Percentiles rank a stretch among this genome's conserved stretches.
Conservation (phyloP, 2,329 filamentous ascomycete species). For the Xylariaceae sp. region DNA sequence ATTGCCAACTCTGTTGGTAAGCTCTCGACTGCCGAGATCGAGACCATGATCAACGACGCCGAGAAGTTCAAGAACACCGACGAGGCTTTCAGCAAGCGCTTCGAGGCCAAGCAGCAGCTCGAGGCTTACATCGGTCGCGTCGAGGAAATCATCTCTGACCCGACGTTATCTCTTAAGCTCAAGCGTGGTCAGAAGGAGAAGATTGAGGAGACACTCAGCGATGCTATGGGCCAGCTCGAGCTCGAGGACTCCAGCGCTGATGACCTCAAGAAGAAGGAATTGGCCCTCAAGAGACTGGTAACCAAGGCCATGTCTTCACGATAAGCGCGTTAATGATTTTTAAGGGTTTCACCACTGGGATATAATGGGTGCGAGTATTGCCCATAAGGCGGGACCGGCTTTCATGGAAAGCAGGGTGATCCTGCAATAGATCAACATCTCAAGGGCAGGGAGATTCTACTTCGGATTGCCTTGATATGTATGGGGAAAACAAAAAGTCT, state of each 20-base stretch:
- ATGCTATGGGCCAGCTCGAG: constrained; percentile 97
- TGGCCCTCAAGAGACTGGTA: constrained; percentile 93
- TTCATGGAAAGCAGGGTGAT: constrained; percentile 20
- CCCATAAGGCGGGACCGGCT: constrained; percentile 21
- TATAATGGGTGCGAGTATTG: constrained; percentile 26
- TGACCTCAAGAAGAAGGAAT: constrained; percentile 99
- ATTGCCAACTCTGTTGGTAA: constrained; percentile 99
- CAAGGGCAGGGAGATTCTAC: constrained; percentile 19
- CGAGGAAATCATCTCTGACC: constrained; percentile 98
- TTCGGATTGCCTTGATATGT: constrained; percentile 22
- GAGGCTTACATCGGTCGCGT: constrained; percentile 98
- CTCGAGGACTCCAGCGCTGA: constrained; percentile 87
- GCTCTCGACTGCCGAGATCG: constrained; percentile 89
- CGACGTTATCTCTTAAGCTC: constrained; percentile 90
- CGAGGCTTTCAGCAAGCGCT: constrained; percentile 98
- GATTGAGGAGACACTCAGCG: constrained; percentile 94
- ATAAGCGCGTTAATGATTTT: constrained; percentile 48
- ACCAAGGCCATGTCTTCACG: constrained; percentile 97
- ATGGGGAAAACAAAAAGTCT: constrained; percentile 28
- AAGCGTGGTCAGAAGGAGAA: constrained; percentile 99
- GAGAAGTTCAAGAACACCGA: constrained; percentile 99
- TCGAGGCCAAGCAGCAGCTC: constrained; percentile 98
- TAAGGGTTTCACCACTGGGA: constrained; percentile 24
- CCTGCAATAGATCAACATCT: constrained; percentile 25
- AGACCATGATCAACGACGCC: constrained; percentile 96